A percentile compares a stretch with the other conserved stretches of the same genome.
Conservation (phyloP, 495 filamentous ascomycete species). For the Lophiotrema nucula region DNA sequence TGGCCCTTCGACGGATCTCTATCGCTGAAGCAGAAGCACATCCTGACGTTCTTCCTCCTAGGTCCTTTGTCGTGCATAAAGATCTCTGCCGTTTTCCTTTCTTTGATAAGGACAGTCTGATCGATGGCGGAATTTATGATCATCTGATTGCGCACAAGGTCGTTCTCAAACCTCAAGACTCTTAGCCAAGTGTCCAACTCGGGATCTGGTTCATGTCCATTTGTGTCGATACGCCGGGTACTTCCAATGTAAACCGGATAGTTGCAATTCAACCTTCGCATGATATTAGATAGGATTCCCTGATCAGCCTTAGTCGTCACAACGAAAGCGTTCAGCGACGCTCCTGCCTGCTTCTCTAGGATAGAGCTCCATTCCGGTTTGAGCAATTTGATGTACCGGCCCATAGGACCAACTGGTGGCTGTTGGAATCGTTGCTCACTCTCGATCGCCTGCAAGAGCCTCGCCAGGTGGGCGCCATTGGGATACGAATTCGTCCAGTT, state of each 20-base stretch:
- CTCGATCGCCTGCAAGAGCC: slow-evolving; percentile 65
- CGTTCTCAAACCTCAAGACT: slow-evolving; percentile 77
- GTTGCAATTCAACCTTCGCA: slow-evolving; percentile 59
- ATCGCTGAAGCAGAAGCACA: slow-evolving; percentile 64
- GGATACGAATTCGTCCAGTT: slow-evolving; percentile 57
- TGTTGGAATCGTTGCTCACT: slow-evolving; percentile 62
- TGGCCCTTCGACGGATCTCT: slow-evolving; percentile 58
- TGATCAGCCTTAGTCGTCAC: slow-evolving; percentile 74
- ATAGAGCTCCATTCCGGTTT: slow-evolving; percentile 83
- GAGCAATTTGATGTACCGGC: slow-evolving; percentile 67
- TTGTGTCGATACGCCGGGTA: slow-evolving; percentile 57
- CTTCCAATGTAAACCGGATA: slow-evolving; percentile 65
- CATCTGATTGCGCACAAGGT: slow-evolving; percentile 71
- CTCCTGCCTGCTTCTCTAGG: slow-evolving; percentile 70
- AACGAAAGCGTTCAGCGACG: slow-evolving; percentile 68
- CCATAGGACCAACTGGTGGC: slow-evolving; percentile 82
- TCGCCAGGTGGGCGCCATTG: slow-evolving; percentile 61
- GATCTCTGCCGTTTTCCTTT: slow-evolving; percentile 61
- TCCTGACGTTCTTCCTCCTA: slow-evolving; percentile 66
- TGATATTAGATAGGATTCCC: slow-evolving; percentile 58
- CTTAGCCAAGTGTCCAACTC: slow-evolving; percentile 74
- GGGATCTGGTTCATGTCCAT: slow-evolving; percentile 67
- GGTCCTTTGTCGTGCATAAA: slow-evolving; percentile 55
- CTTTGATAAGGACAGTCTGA: slow-evolving; percentile 74
- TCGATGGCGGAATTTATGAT: slow-evolving; percentile 83